Percentiles rank a stretch among this genome's conserved stretches.
Evolutionary conservation across 208 protist genomes (phyloP).

Genomic region (Herpetomonas tarakana): DNA sequence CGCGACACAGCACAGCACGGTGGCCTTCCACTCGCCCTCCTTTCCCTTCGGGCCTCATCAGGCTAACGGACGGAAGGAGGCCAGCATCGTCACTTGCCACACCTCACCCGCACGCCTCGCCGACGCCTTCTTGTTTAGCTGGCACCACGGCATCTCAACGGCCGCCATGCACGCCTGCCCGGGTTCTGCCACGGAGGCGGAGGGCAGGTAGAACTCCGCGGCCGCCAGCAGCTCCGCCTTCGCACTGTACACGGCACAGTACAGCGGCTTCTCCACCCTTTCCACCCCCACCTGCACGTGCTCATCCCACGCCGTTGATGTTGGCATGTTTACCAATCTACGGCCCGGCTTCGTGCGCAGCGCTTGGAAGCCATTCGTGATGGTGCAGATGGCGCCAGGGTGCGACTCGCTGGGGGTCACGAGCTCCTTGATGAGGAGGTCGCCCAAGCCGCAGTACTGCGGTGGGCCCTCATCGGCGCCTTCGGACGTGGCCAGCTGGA

Average conservation of each 20-base stretch:
- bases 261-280: constrained; percentile 27
- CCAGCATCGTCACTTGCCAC: constrained; percentile 40
- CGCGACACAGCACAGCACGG: no score
- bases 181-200: constrained; percentile 17
- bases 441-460: constrained; percentile 41
- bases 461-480: constrained; percentile 32
- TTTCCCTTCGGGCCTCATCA: no score
- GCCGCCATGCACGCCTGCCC: constrained; percentile 30
- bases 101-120: constrained; percentile 5
- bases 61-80: constrained; percentile 28
- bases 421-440: constrained; percentile 58
- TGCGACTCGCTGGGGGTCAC: constrained; percentile 26
- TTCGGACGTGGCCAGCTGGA: background rate
- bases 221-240: constrained; percentile 39
- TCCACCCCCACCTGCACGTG: constrained; percentile 62
- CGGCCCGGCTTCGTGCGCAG: constrained; percentile 41
- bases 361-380: constrained; percentile 75
- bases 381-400: constrained; percentile 35
- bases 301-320: constrained; percentile 58
- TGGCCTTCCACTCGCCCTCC: no score
- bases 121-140: constrained; percentile 34
- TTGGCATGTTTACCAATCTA: constrained; percentile 26
- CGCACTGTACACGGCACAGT: constrained; percentile 45
- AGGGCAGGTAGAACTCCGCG: constrained; percentile 29
- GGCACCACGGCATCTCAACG: constrained; percentile 25